A percentile compares a stretch with the other conserved stretches of the same genome.
Conservation (phyloP, 257 asterid species). For the Solanum peruvianum region DNA sequence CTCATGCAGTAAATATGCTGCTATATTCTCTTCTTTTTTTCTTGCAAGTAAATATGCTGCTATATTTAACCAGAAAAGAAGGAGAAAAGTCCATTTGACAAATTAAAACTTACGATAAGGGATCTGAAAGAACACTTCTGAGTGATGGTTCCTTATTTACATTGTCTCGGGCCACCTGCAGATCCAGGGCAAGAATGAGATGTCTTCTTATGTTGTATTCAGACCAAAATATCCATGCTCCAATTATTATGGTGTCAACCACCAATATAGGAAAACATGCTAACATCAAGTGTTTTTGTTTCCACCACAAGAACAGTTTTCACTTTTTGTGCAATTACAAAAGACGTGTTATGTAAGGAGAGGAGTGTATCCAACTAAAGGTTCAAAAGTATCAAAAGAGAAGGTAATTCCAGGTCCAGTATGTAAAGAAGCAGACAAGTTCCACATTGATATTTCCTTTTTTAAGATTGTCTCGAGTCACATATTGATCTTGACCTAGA, state of each 20-base stretch:
- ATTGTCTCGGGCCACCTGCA: conserved; percentile 66
- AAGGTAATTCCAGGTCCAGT: not conserved
- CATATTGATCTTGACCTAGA: not conserved
- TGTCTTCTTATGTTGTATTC: not conserved
- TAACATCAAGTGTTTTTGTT: not conserved
- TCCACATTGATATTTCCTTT: not conserved
- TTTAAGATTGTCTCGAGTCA: not conserved
- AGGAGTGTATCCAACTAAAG: not conserved
- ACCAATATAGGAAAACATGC: not conserved
- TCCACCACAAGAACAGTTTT: not conserved
- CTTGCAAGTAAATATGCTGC: not conserved
- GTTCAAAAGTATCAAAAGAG: not conserved
- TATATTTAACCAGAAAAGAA: not conserved
- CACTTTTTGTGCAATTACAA: not conserved
- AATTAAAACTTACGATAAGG: conserved; percentile 70
- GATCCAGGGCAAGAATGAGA: conserved; percentile 29
- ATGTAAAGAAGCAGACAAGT: not conserved
- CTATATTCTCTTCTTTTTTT: not conserved
- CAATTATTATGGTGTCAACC: not conserved
- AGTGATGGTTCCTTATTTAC: conserved; percentile 66
- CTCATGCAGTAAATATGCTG: not conserved
- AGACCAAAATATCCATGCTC: not conserved
- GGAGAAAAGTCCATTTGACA: not conserved
- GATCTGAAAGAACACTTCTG: conserved; percentile 89
- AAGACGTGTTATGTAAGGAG: not conserved